These are phyloP conservation scores for Penstemon davidsonii DNA, from an alignment of 257 asterid species.

Conservation along the genomic window DNA sequence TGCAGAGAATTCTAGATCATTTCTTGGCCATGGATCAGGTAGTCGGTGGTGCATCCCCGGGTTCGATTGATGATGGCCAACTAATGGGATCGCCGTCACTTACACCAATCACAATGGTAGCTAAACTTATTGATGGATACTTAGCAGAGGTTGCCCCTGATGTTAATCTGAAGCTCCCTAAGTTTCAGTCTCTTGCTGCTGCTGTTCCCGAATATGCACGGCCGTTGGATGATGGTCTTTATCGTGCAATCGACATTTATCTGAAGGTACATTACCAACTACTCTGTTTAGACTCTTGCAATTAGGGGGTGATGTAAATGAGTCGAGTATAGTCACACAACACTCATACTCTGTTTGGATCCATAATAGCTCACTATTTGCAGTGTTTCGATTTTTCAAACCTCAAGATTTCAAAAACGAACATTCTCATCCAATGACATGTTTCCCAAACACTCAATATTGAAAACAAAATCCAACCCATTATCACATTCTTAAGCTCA, in stretches of 20 bases:
- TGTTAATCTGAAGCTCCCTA: conserved; percentile 78
- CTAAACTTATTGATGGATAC: conserved; percentile 86
- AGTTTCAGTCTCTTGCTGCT: conserved; percentile 85
- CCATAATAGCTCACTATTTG: too few species aligned
- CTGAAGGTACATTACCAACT: conserved; percentile 61
- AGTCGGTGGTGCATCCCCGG: conserved; percentile 75
- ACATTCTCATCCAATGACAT: too few species aligned
- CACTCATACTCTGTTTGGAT: too few species aligned
- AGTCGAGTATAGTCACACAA: too few species aligned
- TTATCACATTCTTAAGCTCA: too few species aligned
- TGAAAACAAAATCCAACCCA: too few species aligned
- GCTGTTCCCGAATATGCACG: conserved; percentile 91
- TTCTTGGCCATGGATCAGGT: conserved; percentile 80
- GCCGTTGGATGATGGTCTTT: conserved; percentile 94
- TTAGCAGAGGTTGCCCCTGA: conserved; percentile 98
- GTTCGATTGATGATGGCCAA: conserved; percentile 68
- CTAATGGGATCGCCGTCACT: conserved; percentile 82
- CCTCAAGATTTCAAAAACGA: too few species aligned
- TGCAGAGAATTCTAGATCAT: conserved; percentile 77
- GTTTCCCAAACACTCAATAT: too few species aligned
- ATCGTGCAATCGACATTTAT: conserved; percentile 90
- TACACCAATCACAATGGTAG: conserved; percentile 90
- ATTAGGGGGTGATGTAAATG: neutral
- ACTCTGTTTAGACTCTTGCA: neutral
- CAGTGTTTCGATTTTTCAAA: too few species aligned